phyloP scores from a whole-genome alignment of 192 early-diverging fungal species.

The Powellomyces hirtus region DNA sequence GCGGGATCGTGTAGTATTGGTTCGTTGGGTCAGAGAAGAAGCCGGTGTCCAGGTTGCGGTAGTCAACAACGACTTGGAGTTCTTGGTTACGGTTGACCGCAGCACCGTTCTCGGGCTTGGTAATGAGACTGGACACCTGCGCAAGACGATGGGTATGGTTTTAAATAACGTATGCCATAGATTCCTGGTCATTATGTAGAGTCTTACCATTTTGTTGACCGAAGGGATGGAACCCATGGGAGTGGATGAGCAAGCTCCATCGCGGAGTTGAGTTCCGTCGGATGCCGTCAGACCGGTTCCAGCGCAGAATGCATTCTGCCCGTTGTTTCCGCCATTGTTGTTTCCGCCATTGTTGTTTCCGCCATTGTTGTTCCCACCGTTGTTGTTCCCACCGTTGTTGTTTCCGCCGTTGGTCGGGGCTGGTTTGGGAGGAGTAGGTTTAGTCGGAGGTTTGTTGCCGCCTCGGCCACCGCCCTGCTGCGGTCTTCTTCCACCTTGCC shows the following conservation, averaged over 20 bases:
- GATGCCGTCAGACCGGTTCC: conserved; percentile 17
- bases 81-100: conserved; percentile 27
- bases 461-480: too few relatives aligned
- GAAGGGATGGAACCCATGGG: conserved; percentile 33
- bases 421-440: neutral
- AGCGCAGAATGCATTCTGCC: neutral
- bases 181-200: neutral
- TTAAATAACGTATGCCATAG: too few relatives aligned
- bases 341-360: neutral
- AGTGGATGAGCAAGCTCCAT: conserved; percentile 30
- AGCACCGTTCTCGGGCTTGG: conserved; percentile 28
- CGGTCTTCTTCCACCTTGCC: too few relatives aligned
- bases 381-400: neutral
- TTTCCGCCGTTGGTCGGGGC: neutral
- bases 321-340: neutral
- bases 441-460: too few relatives aligned
- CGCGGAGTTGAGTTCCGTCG: conserved; percentile 37
- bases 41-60: conserved; percentile 38
- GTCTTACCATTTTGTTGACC: conserved; percentile 32
- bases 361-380: neutral
- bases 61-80: conserved; percentile 23
- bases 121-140: conserved; percentile 32
- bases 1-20: conserved; percentile 35
- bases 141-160: neutral
- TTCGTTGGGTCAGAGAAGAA: conserved; percentile 38